phyloP scores from a whole-genome alignment of 169 alveolate genomes.

The Perkinsus olseni region DNA sequence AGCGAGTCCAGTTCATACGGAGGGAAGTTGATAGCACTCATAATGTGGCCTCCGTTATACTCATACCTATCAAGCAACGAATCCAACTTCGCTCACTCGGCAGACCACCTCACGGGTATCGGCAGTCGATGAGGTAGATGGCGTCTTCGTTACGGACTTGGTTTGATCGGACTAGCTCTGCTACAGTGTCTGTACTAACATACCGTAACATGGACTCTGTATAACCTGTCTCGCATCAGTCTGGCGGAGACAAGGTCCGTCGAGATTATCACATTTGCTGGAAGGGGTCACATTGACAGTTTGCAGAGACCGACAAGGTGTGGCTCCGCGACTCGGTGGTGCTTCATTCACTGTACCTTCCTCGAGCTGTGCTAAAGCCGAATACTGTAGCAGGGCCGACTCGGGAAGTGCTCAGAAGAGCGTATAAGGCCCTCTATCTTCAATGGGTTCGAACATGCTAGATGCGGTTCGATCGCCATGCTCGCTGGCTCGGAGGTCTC shows the following conservation, averaged over 20 bases:
- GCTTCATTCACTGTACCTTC: neutral
- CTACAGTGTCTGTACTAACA: neutral
- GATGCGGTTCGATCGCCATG: neutral
- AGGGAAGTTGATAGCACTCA: conserved; percentile 9
- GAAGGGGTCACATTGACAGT: neutral
- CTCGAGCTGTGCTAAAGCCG: neutral
- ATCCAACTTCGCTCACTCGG: neutral
- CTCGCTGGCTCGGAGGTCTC: neutral
- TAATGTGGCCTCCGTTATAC: conserved; percentile 23
- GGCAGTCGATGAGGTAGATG: neutral
- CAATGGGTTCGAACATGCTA: neutral
- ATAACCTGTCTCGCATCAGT: neutral
- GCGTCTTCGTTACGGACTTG: neutral
- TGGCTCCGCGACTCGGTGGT: neutral
- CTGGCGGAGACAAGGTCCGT: neutral
- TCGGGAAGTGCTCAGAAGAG: neutral
- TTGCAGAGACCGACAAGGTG: neutral
- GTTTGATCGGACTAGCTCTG: neutral
- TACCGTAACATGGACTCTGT: neutral
- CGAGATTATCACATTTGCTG: neutral
- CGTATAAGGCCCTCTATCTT: neutral
- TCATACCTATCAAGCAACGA: conserved; percentile 2
- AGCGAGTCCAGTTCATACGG: neutral
- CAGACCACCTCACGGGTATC: neutral
- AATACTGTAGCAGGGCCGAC: neutral